Conservation (phyloP, 441 rosid genomes). For the Eutrema salsugineum region DNA sequence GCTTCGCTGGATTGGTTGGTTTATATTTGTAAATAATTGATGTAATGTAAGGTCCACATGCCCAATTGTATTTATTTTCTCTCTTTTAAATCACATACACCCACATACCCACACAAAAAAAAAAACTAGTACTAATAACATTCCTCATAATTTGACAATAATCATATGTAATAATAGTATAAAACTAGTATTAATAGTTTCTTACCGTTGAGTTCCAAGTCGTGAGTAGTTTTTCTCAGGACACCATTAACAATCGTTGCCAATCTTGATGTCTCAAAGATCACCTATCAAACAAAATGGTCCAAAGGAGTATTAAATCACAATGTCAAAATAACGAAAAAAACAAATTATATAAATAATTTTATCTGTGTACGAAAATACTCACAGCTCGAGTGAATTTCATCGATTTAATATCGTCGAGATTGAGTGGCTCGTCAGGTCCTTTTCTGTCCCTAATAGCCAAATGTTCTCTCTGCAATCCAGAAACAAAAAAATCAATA, state of each 20-base stretch:
- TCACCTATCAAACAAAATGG: slow-evolving; percentile 49
- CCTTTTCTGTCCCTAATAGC: slow-evolving; percentile 63
- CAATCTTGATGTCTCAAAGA: slow-evolving; percentile 89
- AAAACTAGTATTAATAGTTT: not conserved
- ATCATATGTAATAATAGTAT: too few species aligned
- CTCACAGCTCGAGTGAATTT: slow-evolving; percentile 80
- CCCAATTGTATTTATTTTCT: not conserved
- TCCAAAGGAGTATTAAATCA: not conserved
- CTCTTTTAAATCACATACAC: not conserved
- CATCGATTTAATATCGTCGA: slow-evolving; percentile 74
- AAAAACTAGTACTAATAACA: not conserved
- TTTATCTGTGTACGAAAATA: not conserved
- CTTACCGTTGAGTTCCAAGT: slow-evolving; percentile 80
- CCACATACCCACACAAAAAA: too few species aligned
- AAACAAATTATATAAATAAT: not conserved
- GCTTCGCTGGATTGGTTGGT: slow-evolving; percentile 36
- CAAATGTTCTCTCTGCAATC: slow-evolving; percentile 70
- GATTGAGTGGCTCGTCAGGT: slow-evolving; percentile 59
- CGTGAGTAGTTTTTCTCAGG: slow-evolving; percentile 79
- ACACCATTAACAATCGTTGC: slow-evolving; percentile 95
- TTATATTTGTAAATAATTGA: slow-evolving; percentile 25
- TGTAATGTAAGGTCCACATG: slow-evolving; percentile 25
- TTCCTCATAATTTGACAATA: not conserved
- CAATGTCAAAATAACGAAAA: slow-evolving; percentile 4
- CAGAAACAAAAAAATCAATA: slow-evolving; percentile 17